Conservation (phyloP, 192 early-diverging fungal genomes). For the Gaertneriomyces semiglobifer region DNA sequence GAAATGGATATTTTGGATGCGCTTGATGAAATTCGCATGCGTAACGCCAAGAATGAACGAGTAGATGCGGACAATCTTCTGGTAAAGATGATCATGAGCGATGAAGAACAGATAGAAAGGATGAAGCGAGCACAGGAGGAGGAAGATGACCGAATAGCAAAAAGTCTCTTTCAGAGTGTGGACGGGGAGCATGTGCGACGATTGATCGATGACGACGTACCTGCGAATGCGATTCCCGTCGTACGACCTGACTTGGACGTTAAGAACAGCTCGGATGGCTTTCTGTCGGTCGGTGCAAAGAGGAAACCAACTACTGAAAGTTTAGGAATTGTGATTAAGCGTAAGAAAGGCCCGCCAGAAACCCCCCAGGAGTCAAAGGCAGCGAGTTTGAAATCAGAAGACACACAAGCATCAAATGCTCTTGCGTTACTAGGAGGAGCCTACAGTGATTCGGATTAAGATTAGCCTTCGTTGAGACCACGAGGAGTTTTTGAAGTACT, state of each 20-base stretch:
- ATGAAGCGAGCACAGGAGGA: slow-evolving; percentile 47
- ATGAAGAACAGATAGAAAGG: slow-evolving; percentile 26
- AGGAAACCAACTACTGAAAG: background rate
- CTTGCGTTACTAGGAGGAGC: slow-evolving; percentile 17
- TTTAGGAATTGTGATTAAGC: slow-evolving; percentile 22
- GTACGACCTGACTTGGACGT: background rate
- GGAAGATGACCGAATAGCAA: slow-evolving; percentile 62
- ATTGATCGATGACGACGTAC: slow-evolving; percentile 45
- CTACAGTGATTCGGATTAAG: slow-evolving; percentile 14
- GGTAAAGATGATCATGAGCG: slow-evolving; percentile 41
- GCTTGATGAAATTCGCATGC: slow-evolving; percentile 87
- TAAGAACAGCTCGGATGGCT: background rate
- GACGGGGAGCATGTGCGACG: slow-evolving; percentile 68
- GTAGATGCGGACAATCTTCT: slow-evolving; percentile 66
- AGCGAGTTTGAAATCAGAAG: background rate
- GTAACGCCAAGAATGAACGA: slow-evolving; percentile 80
- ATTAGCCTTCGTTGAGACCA: too few relatives aligned
- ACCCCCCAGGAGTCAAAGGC: background rate
- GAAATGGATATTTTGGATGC: slow-evolving; percentile 99
- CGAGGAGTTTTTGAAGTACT: too few relatives aligned
- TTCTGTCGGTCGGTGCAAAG: background rate
- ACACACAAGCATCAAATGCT: background rate
- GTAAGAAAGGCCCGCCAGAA: slow-evolving; percentile 7
- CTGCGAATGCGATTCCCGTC: slow-evolving; percentile 1
- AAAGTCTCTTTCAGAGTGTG: slow-evolving; percentile 56